Base-by-base conservation (phyloP, 805 yeast species). In the Candida vartiovaarae region DNA sequence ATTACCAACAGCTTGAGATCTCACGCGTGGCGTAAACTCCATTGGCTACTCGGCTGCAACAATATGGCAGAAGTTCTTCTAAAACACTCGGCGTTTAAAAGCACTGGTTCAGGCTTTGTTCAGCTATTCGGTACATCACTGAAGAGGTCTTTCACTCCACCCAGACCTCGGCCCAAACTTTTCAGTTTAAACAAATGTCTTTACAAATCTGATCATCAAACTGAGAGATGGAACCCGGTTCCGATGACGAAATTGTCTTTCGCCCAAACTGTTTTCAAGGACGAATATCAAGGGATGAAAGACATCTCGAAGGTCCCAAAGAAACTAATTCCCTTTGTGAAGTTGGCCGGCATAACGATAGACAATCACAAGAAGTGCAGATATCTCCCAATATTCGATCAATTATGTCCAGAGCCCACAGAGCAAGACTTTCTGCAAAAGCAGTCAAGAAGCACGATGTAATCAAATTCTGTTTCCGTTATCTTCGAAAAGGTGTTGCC, bases 401-500 rank as follows among this genome's bases (percentile, higher is more conserved):
- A 62, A 0, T 49, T 69, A 2, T 68, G 74, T 45, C 54, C 59
- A 2, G 48, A 52, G n/a, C 23, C 34, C 2, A 11, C 34, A 6
- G 31, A 25, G 7, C 39, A 44, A 3, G 52, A 60, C 29, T 66
- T 71, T 39, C 48, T 70, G 6, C 64, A 62, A 0, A 42, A 60
- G 60, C 67, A 2, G 60, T 72, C 0, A 50, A 63, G 0, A 53
- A 61, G 7, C 46, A 49, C 8, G 35, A 47, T 0, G 78, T 83
- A 0, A 50, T 71, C 0, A 62, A 56, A 36, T 76, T 78, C 50
- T 53, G 75, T 2, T 2, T 48, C 72, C 2, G 54, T 65, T 0
- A 41, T 80, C 0, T 42, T 77, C 4, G 74, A 71, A 9, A 70
- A 67, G 40, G 49, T 82, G 0, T 62, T 83, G 24, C 85, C 89